These are phyloP conservation scores for Lactarius deliciosus DNA, from an alignment of 768 basidiomycete genomes.

Conservation along the genomic window DNA sequence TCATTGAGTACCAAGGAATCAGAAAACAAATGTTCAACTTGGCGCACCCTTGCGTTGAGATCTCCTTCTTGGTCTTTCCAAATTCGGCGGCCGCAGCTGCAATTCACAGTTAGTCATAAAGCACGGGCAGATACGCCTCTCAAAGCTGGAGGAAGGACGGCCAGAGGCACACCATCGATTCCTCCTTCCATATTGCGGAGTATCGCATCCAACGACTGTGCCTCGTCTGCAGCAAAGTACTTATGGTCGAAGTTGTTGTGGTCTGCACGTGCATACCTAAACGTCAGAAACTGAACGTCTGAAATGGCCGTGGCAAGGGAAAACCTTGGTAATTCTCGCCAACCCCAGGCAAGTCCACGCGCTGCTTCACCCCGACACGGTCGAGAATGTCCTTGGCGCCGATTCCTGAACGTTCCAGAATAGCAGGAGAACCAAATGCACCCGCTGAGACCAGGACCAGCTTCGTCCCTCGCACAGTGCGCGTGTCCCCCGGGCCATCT, in stretches of 20 bases:
- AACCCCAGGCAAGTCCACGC: slow-evolving; percentile 43
- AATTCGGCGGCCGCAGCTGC: slow-evolving; percentile 40
- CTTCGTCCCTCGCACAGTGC: slow-evolving; percentile 34
- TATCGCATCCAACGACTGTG: slow-evolving; percentile 31
- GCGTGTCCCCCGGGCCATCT: slow-evolving; percentile 8
- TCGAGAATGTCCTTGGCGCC: slow-evolving; percentile 37
- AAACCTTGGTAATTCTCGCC: slow-evolving; percentile 45
- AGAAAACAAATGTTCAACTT: slow-evolving; percentile 14
- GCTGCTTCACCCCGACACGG: slow-evolving; percentile 34
- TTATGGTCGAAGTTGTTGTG: slow-evolving; percentile 25
- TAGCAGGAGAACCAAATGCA: slow-evolving; percentile 30
- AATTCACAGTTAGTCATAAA: not conserved
- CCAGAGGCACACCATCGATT: slow-evolving; percentile 27
- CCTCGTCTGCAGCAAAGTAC: slow-evolving; percentile 25
- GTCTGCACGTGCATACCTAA: slow-evolving; percentile 12
- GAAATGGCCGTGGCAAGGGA: not conserved
- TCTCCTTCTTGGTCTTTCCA: slow-evolving; percentile 43
- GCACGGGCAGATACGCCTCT: not conserved
- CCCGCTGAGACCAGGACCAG: slow-evolving; percentile 44
- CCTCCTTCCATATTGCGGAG: slow-evolving; percentile 24
- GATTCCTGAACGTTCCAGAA: slow-evolving; percentile 39
- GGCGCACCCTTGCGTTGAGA: slow-evolving; percentile 58
- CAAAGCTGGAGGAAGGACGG: not conserved
- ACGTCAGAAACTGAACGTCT: not conserved
- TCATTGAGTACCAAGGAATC: not conserved